Percentiles rank a stretch among this genome's conserved stretches.
Evolutionary conservation across 768 basidiomycete genomes (phyloP).

Genomic region (Tylopilus balloui): DNA sequence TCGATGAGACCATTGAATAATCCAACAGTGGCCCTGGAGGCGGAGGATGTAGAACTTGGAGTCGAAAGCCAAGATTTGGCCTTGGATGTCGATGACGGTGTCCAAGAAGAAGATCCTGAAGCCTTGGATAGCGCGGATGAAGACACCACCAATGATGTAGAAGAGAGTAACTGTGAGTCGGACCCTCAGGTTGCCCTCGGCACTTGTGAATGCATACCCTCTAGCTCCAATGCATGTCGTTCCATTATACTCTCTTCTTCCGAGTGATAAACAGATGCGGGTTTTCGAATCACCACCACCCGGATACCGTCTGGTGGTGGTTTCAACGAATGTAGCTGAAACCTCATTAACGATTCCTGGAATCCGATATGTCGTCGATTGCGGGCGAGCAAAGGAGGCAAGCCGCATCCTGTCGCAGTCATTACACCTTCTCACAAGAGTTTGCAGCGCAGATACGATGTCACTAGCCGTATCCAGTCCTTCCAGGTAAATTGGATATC

Average conservation of each 20-base stretch:
- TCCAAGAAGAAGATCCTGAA: slow-evolving; percentile 64
- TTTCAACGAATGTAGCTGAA: slow-evolving; percentile 95
- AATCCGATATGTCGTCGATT: slow-evolving; percentile 97
- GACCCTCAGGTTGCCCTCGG: slow-evolving; percentile 4
- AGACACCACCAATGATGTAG: slow-evolving; percentile 47
- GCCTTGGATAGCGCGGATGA: slow-evolving; percentile 74
- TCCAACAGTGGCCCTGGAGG: slow-evolving; percentile 63
- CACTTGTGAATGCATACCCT: background rate
- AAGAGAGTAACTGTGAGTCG: slow-evolving; percentile 61
- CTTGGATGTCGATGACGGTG: slow-evolving; percentile 61
- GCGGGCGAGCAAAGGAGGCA: slow-evolving; percentile 93
- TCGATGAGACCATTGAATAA: background rate
- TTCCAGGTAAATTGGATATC: slow-evolving; percentile 93
- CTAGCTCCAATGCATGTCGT: slow-evolving; percentile 91
- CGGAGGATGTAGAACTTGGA: slow-evolving; percentile 77
- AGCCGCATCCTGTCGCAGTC: slow-evolving; percentile 1
- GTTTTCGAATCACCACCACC: slow-evolving; percentile 85
- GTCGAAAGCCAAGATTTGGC: slow-evolving; percentile 46
- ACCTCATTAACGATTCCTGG: slow-evolving; percentile 96
- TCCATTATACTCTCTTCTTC: slow-evolving; percentile 87
- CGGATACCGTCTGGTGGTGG: slow-evolving; percentile 82
- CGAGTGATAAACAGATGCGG: slow-evolving; percentile 92
- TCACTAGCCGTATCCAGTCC: slow-evolving; percentile 77
- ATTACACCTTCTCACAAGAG: background rate
- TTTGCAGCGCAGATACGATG: slow-evolving; percentile 75